Base-by-base conservation (phyloP, 2,329 filamentous ascomycete species). In the Ambrosiella xylebori region DNA sequence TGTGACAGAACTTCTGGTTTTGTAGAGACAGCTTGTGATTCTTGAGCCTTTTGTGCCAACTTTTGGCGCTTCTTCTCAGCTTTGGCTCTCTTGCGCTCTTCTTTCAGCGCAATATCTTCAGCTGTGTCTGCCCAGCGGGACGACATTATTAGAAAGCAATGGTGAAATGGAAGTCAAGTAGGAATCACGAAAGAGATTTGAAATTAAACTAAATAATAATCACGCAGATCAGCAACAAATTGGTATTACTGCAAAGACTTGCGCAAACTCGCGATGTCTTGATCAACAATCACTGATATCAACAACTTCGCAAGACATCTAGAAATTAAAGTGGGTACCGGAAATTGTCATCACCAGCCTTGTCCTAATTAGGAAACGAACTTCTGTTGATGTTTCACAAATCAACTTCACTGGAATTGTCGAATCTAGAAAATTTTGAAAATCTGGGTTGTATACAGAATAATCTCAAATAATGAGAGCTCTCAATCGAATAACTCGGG, bases 91-190 rank as follows among this genome's bases (percentile, higher is more conserved):
- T 57, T 59, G 15, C 45, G 76, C 66, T 82, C 81, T 17, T 82
- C 82, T 61, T 87, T 83, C 47, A 84, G 76, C 49, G 81, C 86
- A 19, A 81, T 81, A 68, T 96, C 89, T 64, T 89, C 87, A 64
- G 87, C 86, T 51, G 85, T 82, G 66, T 89, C 80, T 63, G 86
- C 88, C 93, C 93, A 98, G 70, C 91, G 82, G 55, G 91, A 96
- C 67, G 80, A 82, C 38, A 47, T 35, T 17, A 12, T 39, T 6
- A 19, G 38, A 57, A 40, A 19, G 15, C 4, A 56, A 27, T 19
- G 12, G 15, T 15, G 17, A 45, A 56, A 9, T 40, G 36, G 54
- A 56, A 13, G 17, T 49, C 37, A 41, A 41, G 11, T 11, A n/a
- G 11, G 6, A 41, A 41, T 41, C 40, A 4, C 40, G 6, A 11